Evolutionary conservation across 2,329 filamentous ascomycete genomes (phyloP).

Genomic region (Dryadomyces quercus-mongolicae): DNA sequence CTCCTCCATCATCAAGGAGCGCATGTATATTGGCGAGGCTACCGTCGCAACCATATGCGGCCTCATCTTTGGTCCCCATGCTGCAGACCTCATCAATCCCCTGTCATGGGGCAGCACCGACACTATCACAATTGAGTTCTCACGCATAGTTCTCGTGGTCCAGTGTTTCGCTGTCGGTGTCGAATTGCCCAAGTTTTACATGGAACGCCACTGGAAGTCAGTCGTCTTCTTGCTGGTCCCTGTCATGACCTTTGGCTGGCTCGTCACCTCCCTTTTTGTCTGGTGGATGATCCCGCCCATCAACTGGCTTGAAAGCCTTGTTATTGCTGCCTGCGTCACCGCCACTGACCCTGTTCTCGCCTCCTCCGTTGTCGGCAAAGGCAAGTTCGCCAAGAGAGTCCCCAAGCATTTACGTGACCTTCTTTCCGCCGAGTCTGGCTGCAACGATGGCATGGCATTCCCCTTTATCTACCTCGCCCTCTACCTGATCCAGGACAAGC

Average conservation of each 20-base stretch:
- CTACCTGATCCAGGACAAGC: conserved; percentile 76
- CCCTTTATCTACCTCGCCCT: conserved; percentile 90
- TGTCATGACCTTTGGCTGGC: conserved; percentile 96
- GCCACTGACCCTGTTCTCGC: conserved; percentile 94
- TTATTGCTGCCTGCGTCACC: conserved; percentile 84
- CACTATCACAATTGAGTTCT: conserved; percentile 80
- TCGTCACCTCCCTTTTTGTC: conserved; percentile 83
- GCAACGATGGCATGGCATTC: conserved; percentile 99
- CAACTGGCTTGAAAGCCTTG: conserved; percentile 81
- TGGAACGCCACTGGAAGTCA: conserved; percentile 95
- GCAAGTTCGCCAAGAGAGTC: conserved; percentile 94
- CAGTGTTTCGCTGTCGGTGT: conserved; percentile 89
- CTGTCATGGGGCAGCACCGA: conserved; percentile 69
- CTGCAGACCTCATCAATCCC: conserved; percentile 68
- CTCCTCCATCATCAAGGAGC: conserved; percentile 96
- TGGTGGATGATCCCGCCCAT: conserved; percentile 78
- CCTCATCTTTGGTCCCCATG: conserved; percentile 80
- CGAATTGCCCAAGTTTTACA: conserved; percentile 85
- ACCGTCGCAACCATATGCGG: conserved; percentile 84
- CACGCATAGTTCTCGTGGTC: conserved; percentile 77
- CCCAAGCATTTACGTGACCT: conserved; percentile 95
- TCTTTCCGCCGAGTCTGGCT: conserved; percentile 90
- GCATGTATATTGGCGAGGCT: conserved; percentile 95
- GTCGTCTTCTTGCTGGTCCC: conserved; percentile 79
- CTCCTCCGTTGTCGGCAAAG: conserved; percentile 95